phyloP scores from a whole-genome alignment of 495 filamentous ascomycete genomes.

The Cenococcum geophilum region DNA sequence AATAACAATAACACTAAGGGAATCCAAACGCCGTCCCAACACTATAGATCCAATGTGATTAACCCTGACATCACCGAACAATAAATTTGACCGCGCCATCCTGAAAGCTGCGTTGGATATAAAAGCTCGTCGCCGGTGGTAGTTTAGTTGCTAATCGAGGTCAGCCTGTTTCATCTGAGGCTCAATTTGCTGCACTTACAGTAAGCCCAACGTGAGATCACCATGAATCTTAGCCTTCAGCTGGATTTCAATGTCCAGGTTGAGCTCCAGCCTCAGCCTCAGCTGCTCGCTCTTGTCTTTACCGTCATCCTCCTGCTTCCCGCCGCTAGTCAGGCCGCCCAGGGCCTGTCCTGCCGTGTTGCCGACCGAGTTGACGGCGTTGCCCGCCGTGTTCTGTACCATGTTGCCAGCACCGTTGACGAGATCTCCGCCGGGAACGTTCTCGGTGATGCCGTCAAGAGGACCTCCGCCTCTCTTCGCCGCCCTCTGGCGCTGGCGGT shows the following conservation, averaged over 20 bases:
- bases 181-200: conserved; percentile 52
- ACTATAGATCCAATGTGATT: neutral
- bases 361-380: conserved; percentile 36
- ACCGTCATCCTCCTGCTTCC: conserved; percentile 30
- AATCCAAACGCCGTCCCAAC: conserved; percentile 8
- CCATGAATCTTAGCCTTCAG: conserved; percentile 90
- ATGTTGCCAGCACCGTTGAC: conserved; percentile 37
- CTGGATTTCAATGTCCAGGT: conserved; percentile 83
- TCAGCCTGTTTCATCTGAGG: neutral
- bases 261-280: conserved; percentile 70
- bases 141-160: neutral
- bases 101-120: neutral
- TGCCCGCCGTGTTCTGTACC: conserved; percentile 41
- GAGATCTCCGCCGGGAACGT: conserved; percentile 38
- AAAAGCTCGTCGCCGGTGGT: neutral
- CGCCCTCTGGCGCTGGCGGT: conserved; percentile 37
- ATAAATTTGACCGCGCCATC: neutral
- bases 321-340: conserved; percentile 34
- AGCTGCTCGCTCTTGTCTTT: conserved; percentile 55
- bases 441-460: conserved; percentile 39
- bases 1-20: neutral
- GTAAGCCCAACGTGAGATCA: conserved; percentile 75
- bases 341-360: conserved; percentile 36
- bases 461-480: conserved; percentile 32
- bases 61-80: neutral